Evolutionary conservation across 495 filamentous ascomycete genomes (phyloP).

Genomic region (Amphirosellinia nigrospora): DNA sequence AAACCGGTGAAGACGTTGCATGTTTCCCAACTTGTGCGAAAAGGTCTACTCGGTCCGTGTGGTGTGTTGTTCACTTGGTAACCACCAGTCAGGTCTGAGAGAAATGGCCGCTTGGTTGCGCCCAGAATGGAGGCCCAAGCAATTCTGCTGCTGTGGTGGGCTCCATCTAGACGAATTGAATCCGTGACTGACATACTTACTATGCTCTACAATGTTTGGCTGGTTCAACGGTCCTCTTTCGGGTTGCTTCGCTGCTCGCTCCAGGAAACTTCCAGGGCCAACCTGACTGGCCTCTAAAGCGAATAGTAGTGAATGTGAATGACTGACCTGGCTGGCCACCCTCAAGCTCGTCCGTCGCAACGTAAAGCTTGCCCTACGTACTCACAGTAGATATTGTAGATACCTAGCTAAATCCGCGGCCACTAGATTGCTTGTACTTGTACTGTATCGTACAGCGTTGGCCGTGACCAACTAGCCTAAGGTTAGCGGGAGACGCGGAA

Average conservation of each 20-base stretch:
- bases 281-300: not conserved
- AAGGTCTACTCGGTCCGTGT: conserved; percentile 15
- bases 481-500: conserved; percentile 30
- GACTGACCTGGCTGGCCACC: conserved; percentile 30
- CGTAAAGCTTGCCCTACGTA: conserved; percentile 27
- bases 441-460: conserved; percentile 12
- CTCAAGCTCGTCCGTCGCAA: conserved; percentile 38
- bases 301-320: not conserved
- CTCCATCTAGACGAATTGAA: conserved; percentile 24
- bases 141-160: conserved; percentile 17
- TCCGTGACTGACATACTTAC: conserved; percentile 21
- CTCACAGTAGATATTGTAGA: no score
- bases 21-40: conserved; percentile 20
- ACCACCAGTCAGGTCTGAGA: conserved; percentile 22
- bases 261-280: conserved; percentile 15
- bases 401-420: conserved; percentile 25
- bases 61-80: conserved; percentile 27
- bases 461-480: conserved; percentile 23
- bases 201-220: not conserved
- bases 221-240: conserved; percentile 20
- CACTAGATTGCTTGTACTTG: conserved; percentile 38
- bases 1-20: conserved; percentile 22
- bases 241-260: conserved; percentile 3
- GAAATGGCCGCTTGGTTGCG: conserved; percentile 26
- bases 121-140: conserved; percentile 28